These are phyloP conservation scores for Clavispora asparagi DNA, from an alignment of 805 yeast species.

Conservation along the genomic window DNA sequence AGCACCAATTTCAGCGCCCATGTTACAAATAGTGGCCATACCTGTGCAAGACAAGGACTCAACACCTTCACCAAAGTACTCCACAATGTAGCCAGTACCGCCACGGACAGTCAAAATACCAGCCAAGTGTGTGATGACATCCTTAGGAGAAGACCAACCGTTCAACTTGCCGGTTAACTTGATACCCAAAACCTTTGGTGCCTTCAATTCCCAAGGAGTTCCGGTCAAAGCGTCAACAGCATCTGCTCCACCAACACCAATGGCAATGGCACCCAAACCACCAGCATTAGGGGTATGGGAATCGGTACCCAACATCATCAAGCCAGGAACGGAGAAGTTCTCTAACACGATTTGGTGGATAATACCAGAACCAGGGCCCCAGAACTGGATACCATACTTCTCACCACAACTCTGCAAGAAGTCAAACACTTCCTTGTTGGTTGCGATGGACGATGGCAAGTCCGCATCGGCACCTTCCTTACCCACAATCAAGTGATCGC, in stretches of 20 bases:
- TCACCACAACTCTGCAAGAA: constrained; percentile 90
- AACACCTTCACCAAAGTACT: constrained; percentile 96
- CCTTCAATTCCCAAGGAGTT: constrained; percentile 98
- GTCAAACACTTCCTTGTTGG: constrained; percentile 93
- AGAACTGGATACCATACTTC: constrained; percentile 94
- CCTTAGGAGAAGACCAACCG: constrained; percentile 98
- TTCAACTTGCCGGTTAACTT: constrained; percentile 81
- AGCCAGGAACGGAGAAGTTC: constrained; percentile 95
- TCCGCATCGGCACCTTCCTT: constrained; percentile 87
- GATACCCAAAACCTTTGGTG: constrained; percentile 93
- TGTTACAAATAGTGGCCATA: constrained; percentile 99
- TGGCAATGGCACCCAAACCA: constrained; percentile 96
- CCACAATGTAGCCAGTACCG: constrained; percentile 95
- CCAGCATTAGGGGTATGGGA: constrained; percentile 99
- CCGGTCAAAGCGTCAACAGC: constrained; percentile 98
- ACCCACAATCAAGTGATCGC: constrained; percentile 97
- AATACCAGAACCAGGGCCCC: constrained; percentile 99
- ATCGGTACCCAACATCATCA: constrained; percentile 96
- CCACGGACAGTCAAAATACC: constrained; percentile 94
- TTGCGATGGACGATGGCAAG: constrained; percentile 70
- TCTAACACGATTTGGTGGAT: constrained; percentile 97
- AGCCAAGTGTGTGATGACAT: constrained; percentile 87
- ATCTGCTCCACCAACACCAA: constrained; percentile 99
- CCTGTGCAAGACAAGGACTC: constrained; percentile 89
- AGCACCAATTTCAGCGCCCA: constrained; percentile 99